Base-by-base conservation (phyloP, 345 rosid species). In the Acer saccharum region DNA sequence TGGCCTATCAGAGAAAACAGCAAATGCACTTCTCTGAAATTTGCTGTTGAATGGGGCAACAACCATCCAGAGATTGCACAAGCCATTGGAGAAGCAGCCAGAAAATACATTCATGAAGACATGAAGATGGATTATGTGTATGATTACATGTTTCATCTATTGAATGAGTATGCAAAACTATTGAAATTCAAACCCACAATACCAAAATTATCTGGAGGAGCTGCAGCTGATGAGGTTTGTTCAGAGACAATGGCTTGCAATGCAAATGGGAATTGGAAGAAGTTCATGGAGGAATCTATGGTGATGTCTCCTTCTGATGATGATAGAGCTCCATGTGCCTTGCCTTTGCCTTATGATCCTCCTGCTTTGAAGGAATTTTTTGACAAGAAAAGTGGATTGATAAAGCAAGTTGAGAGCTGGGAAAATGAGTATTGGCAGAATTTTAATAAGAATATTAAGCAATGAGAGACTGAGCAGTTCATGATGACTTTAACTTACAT, bases 31-130 rank as follows among this genome's bases (percentile, higher is more conserved):
- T 85, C 89, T 52, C 87, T 92, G 4, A 91, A 90, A 76, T 83
- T 83, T 70, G 95, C 97, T 0, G 98, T 94, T 3, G 89, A 90
- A 58, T 94, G 95, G 98, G 98, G 95, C 70, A 92, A 90, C 72
- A 75, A 27, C 54, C 85, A 86, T 77, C 55, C 85, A 1, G 39
- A 75, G 3, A 57, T 10, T 18, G 98, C 94, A 17, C 79, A 82
- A 32, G 88, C 83, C 52, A 88, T 92, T 2, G 98, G 93, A 3
- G 83, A 87, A 67, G 89, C 84, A 39, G 92, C 86, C 27, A 81
- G 94, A 46, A 83, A 71, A 13, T 92, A 74, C 85, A 78, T 89
- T 0, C 86, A 79, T 48, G 87, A 92, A 21, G 86, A 89, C 50
- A 71, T 92, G 67, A 86, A 80, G 48, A 89, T 94, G 95, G 90